Conservation (phyloP, 495 filamentous ascomycete species). For the Aspergillus indologenus region DNA sequence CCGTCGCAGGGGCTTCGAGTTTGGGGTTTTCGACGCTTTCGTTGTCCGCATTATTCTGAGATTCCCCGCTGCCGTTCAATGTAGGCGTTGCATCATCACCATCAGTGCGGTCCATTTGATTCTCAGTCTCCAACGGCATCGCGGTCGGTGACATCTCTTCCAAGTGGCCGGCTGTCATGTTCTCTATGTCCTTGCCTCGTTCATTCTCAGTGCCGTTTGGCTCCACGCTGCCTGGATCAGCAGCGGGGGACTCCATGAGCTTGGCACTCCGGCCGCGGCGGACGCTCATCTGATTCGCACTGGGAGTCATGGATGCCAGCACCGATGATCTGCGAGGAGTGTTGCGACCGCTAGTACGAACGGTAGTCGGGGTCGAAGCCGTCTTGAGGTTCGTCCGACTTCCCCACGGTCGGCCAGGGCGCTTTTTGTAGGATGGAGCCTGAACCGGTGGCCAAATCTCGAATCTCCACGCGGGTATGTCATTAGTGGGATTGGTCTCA, state of each 20-base stretch:
- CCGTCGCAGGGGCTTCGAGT: slow-evolving; percentile 13
- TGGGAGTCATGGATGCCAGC: slow-evolving; percentile 29
- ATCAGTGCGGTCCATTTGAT: neutral
- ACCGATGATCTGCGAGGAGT: slow-evolving; percentile 37
- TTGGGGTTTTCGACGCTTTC: slow-evolving; percentile 18
- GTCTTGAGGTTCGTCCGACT: slow-evolving; percentile 22
- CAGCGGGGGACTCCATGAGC: slow-evolving; percentile 30
- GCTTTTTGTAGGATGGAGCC: slow-evolving; percentile 44
- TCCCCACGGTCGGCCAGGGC: slow-evolving; percentile 46
- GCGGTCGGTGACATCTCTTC: neutral
- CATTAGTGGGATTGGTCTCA: slow-evolving; percentile 31
- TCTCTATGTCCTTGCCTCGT: slow-evolving; percentile 12
- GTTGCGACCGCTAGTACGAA: slow-evolving; percentile 35
- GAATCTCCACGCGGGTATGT: slow-evolving; percentile 76
- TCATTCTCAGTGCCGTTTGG: slow-evolving; percentile 29
- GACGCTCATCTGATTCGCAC: slow-evolving; percentile 23
- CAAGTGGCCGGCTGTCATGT: slow-evolving; percentile 6
- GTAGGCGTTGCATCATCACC: slow-evolving; percentile 3
- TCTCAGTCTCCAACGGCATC: slow-evolving; percentile 7
- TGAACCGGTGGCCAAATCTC: slow-evolving; percentile 82
- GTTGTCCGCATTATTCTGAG: slow-evolving; percentile 10
- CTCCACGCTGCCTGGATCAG: slow-evolving; percentile 22
- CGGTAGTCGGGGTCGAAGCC: slow-evolving; percentile 26
- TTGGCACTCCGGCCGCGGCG: slow-evolving; percentile 42
- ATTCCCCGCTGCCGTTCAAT: slow-evolving; percentile 12